Evolutionary conservation across 768 basidiomycete species (phyloP), one percentile per base, ranked within the genome.

Genomic region (Grammothele lineata): DNA sequence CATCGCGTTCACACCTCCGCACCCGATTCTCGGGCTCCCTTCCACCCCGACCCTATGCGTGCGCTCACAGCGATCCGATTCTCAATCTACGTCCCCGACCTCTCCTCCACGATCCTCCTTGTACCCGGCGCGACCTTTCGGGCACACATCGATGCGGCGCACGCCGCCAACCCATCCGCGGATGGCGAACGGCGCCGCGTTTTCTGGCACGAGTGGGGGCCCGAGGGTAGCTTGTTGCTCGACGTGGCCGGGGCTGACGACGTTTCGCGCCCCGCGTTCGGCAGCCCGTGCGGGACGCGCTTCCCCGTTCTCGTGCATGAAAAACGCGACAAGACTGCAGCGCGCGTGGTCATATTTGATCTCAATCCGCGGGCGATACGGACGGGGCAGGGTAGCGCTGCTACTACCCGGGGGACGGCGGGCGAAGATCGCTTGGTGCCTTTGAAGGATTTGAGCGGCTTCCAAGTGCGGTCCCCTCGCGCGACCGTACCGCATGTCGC

Each of bases 161-260:
- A 24, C 4, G 42, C 18, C 1, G 32, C 15, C 18, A 5, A 19
- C 5, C 27, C 26, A 18, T 19, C 17, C 26, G 11, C 26, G 26
- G 9, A 11, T 27, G n/a, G 8, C 27, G 8, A 14, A 7, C 27
- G 8, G 8, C 34, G n/a, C 32, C 32, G 32, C 27, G 22, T 34
- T 5, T 43, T 23, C 30, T 43, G 42, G 42, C 42, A 43, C 33
- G 42, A 43, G 21, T 43, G 42, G 42, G 42, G 32, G 19, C 42
- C 21, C 8, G 6, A 22, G 14, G 42, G 42, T 6, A 19, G 32
- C 12, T 33, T 43, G 18, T 9, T 43, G 42, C 33, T 43, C 27
- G 32, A 35, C 34, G 15, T 35, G 30, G 21, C 33, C 12, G 32
- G 19, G 15, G 25, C 21, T 2, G 18, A 24, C 6, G 32, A 22